Base-by-base conservation (phyloP, 1,139 yeast species). In the Yamadazyma pseudoaaseri region DNA sequence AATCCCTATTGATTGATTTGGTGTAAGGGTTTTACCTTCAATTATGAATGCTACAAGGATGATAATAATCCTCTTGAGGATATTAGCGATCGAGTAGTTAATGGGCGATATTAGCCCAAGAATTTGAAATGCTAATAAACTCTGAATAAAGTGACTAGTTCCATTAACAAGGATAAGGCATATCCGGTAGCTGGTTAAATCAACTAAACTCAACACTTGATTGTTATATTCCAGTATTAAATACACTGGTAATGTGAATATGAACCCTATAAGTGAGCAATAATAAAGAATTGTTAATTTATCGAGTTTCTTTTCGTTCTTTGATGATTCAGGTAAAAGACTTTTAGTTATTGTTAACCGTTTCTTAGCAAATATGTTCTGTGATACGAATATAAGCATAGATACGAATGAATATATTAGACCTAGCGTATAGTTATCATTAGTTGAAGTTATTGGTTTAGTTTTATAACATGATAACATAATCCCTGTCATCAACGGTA, bases 71-170 rank as follows among this genome's bases (percentile, higher is more conserved):
- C 97, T 76, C 56, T 90, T 90, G 58, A 89, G 63, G 38, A 90
- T 79, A 52, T 86, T 86, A 27, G 97, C 97, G 49, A 90, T 86
- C 26, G 95, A 84, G 61, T 90, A 90, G 44, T 90, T 86, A 31
- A 90, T 92, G 1, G 97, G 94, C 10, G 90, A 77, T 21, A 90
- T 77, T 56, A 79, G 64, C 7, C 97, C 96, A 47, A 90, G 74
- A 31, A 90, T 77, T 59, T 87, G 96, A 60, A 90, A 90, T 21
- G 97, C 96, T 37, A 89, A 65, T 52, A 90, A 66, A 31, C 94
- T 84, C 62, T 90, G 97, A 38, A 80, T 57, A 50, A 89, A 90
- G 62, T 90, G 97, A 10, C 89, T 73, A 4, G 80, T 44, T 5
- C 97, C 96, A 58, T 90, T 83, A 9, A 80, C 37, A 9, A 73